Base-by-base conservation (phyloP, 1,139 yeast genomes). In the Scheffersomyces quercinus region DNA sequence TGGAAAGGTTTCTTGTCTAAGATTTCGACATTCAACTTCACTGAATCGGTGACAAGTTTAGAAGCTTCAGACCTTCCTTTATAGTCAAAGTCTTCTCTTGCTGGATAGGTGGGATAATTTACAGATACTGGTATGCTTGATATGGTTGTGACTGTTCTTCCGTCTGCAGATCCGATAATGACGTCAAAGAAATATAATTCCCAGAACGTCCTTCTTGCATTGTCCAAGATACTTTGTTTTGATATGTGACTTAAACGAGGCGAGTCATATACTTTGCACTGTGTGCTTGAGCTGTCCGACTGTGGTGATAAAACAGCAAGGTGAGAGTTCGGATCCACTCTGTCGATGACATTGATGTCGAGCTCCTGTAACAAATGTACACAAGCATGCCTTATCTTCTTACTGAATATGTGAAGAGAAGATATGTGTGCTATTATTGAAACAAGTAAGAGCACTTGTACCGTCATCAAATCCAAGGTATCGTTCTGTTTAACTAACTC, bases 101-200 rank as follows among this genome's bases (percentile, higher is more conserved):
- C 44, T 2, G 76, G 73, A 1, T 48, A 46, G 0, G 53, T 45
- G 1, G 82, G 82, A 49, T 60, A 74, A 1, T 64, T 48, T 4
- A 70, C 64, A 28, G 62, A 54, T 26, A 68, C 59, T 16, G 64
- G 55, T 1, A 64, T 44, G 0, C 62, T 51, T 1, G 74, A 67
- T 10, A 77, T 49, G n/a, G 58, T 52, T 2, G 80, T 72, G 10
- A 71, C 58, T 0, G 79, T 60, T 41, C 62, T 64, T n/a, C 81
- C 82, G 40, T 76, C 78, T 1, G 82, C 78, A 3, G 79, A 75
- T 0, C 80, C 81, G 45, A 75, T 73, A 32, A 75, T 62, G 8
- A 76, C 72, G 53, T 77, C 82, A 41, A 75, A 62, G 51, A 74
- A 75, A 51, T 72, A 69, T 7, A 74, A 51, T 43, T 77, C 82